These are phyloP conservation scores for Secale cereale DNA, from an alignment of 176 grass and related monocot species.

Conservation along the genomic window DNA sequence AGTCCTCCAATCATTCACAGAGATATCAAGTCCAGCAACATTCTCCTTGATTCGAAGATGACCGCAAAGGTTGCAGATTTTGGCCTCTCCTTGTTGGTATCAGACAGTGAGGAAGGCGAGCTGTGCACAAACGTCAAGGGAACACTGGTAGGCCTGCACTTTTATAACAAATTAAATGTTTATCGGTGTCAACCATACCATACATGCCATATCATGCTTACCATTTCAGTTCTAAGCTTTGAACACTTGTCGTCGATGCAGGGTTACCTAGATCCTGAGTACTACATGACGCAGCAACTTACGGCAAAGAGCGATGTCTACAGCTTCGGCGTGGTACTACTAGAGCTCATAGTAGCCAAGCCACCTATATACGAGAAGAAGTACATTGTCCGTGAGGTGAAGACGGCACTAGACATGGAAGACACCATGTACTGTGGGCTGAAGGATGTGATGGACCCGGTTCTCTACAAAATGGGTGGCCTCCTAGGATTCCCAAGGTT, in stretches of 20 bases:
- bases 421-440: conserved; percentile 44
- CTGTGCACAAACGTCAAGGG: conserved; percentile 77
- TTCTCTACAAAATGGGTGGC: conserved; percentile 31
- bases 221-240: background rate
- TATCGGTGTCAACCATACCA: background rate
- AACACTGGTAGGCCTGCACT: conserved; percentile 51
- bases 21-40: conserved; percentile 88
- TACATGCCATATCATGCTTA: background rate
- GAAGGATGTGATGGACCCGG: conserved; percentile 65
- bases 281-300: conserved; percentile 79
- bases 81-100: conserved; percentile 68
- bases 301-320: conserved; percentile 91
- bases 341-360: conserved; percentile 64
- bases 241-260: background rate
- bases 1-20: conserved; percentile 92
- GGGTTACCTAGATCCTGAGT: conserved; percentile 93
- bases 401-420: conserved; percentile 46
- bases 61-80: conserved; percentile 88
- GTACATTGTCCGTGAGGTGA: conserved; percentile 70
- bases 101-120: conserved; percentile 51
- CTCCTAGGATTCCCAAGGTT: conserved; percentile 49
- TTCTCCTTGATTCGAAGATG: conserved; percentile 73
- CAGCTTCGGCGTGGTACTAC: conserved; percentile 74
- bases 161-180: background rate
- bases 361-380: conserved; percentile 52